Base-by-base conservation (phyloP, 306 rosid genomes). In the Glycine tomentella region DNA sequence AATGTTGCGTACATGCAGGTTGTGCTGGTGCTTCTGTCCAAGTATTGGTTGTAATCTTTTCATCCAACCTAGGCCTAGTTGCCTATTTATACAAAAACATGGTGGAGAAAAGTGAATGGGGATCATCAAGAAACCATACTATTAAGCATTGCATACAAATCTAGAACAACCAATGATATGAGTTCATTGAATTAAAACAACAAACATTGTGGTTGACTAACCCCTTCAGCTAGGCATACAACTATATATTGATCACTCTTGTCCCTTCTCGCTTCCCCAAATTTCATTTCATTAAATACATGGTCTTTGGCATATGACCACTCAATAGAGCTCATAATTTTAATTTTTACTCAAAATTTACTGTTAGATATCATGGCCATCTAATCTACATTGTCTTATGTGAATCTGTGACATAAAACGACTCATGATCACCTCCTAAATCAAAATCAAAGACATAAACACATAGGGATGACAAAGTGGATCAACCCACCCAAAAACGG, bases 41-140 rank as follows among this genome's bases (percentile, higher is more conserved):
- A 96, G 97, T 85, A 93, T 90, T 84, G 90, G 93, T 72, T 93
- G 97, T 85, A 96, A 55, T 87, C 94, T 92, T 89, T 81, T 96
- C 90, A 96, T 93, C 94, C 94, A 96, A 69, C 99, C 99, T 79
- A 96, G 63, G 90, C 93, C 94, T 15, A 97, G 99, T 74, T 92
- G 97, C 87, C 98, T 96, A 70, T 82, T 78, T 64, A 83, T 76
- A 74, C 74, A 73, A 31, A 87, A 65, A 79, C 11, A 33, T 7
- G 55, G 82, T 57, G 62, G 36, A 72, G 76, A 75, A 81, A 25
- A 2, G 51, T 48, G 38, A 49, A 17, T 34, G 38, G 4, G 15
- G 33, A 51, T 82, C 11, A 10, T 64, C 34, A 76, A 13, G 44
- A 81, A 77, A 81, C 33, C 49, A 52, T 68, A 59, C 45, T 65